A percentile compares a stretch with the other conserved stretches of the same genome.
Conservation (phyloP, 192 early-diverging fungal species). For the Coemansia sp. region DNA sequence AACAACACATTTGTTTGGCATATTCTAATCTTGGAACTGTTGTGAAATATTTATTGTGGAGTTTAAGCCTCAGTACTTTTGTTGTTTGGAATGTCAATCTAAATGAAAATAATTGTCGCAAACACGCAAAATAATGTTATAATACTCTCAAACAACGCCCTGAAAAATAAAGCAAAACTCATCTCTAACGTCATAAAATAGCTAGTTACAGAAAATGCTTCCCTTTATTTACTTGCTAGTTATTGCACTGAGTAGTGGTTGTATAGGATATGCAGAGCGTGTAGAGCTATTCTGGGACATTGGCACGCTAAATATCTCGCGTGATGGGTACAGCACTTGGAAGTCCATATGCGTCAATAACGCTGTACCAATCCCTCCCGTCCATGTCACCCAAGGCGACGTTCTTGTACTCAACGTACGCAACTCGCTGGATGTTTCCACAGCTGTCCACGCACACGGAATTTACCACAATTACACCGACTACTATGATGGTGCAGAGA, state of each 20-base stretch:
- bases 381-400: constrained; percentile 13
- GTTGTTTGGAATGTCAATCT: too few relatives aligned
- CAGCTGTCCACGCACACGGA: constrained; percentile 71
- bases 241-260: background rate
- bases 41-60: too few relatives aligned
- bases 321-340: constrained; percentile 57
- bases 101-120: too few relatives aligned
- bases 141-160: too few relatives aligned
- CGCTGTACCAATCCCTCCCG: constrained; percentile 48
- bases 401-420: constrained; percentile 22
- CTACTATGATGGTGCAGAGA: constrained; percentile 64
- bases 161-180: too few relatives aligned
- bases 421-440: constrained; percentile 55
- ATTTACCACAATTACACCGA: constrained; percentile 64
- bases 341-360: constrained; percentile 62
- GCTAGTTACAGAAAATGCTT: too few relatives aligned
- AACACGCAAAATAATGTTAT: too few relatives aligned
- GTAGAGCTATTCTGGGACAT: constrained; percentile 57
- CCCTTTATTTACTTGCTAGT: too few relatives aligned
- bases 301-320: constrained; percentile 56
- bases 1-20: too few relatives aligned
- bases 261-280: background rate
- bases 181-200: too few relatives aligned
- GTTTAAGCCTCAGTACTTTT: too few relatives aligned
- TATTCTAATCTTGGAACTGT: too few relatives aligned